Evolutionary conservation across 1,139 yeast genomes (phyloP), one percentile per base, ranked within the genome.

Genomic region (Protomyces lactucae-debilis): DNA sequence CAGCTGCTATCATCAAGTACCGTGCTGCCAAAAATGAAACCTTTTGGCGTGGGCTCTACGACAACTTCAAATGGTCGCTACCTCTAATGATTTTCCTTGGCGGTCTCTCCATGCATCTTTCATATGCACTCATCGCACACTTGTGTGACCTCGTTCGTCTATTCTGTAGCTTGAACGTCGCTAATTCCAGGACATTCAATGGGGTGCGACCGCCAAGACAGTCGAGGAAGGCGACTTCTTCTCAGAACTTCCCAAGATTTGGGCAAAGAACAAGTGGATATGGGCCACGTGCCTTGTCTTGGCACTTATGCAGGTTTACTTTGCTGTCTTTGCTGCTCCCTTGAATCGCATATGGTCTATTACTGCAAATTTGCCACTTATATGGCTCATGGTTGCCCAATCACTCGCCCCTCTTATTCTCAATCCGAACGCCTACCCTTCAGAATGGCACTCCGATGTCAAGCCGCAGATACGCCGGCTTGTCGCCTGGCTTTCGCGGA

Each of bases 141-240:
- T 54, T 67, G 66, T 59, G 67, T 39, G 64, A 64, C 9, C 54
- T 67, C 23, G 64, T 60, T 37, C 5, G 64, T 53, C 18, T 8
- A 9, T 12, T 6, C 18, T 16, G 14, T 1, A 12, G 18, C 8
- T 10, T 6, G n/a, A n/a, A 12, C 46, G 14, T n/a, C 12, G 32
- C 53, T 45, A 37, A 56, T 53, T 21, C 12, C 36, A 60, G 52
- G 65, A 65, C 60, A 65, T 67, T 67, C 67, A 65, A 37, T 67
- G 68, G 69, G 68, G 69, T 10, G 67, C 68, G 4, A 67, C 69
- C 10, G 69, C 67, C 10, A 66, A 66, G 45, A 68, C 66, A 14
- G 55, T 67, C 25, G 67, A 65, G 45, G 43, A 57, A 25, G 55
- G 64, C 10, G 65, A 66, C 39, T 67, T 67, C 56, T 65, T 66